Evolutionary conservation across 495 filamentous ascomycete genomes (phyloP).

Genomic region (Penicillium robsamsonii): DNA sequence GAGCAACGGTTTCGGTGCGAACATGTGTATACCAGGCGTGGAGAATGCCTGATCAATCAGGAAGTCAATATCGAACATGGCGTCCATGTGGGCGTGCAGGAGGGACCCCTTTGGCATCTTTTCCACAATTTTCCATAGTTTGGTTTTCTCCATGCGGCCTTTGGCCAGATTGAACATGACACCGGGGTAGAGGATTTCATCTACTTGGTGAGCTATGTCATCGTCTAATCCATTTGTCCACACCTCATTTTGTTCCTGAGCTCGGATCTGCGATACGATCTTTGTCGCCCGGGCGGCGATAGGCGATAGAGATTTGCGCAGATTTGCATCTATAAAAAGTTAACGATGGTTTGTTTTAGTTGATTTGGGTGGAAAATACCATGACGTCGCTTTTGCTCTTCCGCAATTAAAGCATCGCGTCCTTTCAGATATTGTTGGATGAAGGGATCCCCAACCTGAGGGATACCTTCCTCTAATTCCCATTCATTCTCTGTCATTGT

Average conservation of each 20-base stretch:
- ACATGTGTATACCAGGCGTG: constrained; percentile 73
- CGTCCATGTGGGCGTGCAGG: constrained; percentile 83
- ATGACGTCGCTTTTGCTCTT: constrained; percentile 80
- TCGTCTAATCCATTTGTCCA: constrained; percentile 73
- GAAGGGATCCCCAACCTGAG: constrained; percentile 64
- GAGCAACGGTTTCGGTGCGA: constrained; percentile 51
- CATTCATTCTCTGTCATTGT: constrained; percentile 37
- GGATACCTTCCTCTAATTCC: constrained; percentile 51
- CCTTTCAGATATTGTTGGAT: constrained; percentile 75
- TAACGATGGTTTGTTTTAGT: not conserved
- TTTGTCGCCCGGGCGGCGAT: constrained; percentile 69
- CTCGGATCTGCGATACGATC: constrained; percentile 76
- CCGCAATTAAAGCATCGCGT: constrained; percentile 70
- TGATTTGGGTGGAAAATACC: constrained; percentile 45
- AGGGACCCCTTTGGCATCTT: constrained; percentile 89
- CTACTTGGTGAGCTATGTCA: constrained; percentile 49
- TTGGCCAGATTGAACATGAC: constrained; percentile 87
- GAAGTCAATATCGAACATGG: constrained; percentile 84
- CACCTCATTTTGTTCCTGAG: constrained; percentile 66
- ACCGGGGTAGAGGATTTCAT: constrained; percentile 66
- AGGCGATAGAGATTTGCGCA: constrained; percentile 65
- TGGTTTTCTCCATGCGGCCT: constrained; percentile 73
- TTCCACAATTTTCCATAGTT: constrained; percentile 80
- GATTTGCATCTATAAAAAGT: constrained; percentile 32
- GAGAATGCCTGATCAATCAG: constrained; percentile 66